These are phyloP conservation scores for Alternaria viburni DNA, from an alignment of 2,329 filamentous ascomycete genomes.

Conservation along the genomic window DNA sequence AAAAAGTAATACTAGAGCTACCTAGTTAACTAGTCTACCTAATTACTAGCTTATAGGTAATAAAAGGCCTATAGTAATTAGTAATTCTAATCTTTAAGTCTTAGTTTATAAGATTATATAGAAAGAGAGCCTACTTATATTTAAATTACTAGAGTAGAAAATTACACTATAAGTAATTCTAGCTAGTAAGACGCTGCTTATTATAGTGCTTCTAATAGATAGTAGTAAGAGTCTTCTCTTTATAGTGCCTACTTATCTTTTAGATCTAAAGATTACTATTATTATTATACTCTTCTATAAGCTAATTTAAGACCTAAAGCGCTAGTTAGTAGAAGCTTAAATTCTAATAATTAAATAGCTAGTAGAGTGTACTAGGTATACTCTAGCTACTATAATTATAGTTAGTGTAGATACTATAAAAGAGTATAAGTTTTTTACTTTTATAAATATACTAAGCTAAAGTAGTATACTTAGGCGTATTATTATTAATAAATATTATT, in stretches of 20 bases:
- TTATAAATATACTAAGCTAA: conserved; percentile 9
- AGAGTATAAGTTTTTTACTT: conserved; percentile 14
- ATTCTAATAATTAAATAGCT: no score
- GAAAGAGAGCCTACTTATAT: no score
- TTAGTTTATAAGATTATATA: no score
- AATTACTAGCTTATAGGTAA: no score
- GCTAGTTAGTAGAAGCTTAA: no score
- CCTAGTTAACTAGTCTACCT: no score
- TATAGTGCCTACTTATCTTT: conserved; percentile 18
- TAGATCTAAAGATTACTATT: conserved; percentile 19
- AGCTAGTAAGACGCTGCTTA: no score
- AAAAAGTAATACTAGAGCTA: no score
- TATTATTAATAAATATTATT: conserved; percentile 25
- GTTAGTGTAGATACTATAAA: conserved; percentile 12
- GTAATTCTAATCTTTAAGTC: no score
- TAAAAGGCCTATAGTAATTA: no score
- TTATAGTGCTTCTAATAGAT: conserved; percentile 21
- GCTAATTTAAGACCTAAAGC: conserved; percentile 15
- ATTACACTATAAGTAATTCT: no score
- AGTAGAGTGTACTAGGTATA: conserved; percentile 8
- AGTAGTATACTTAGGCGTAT: conserved; percentile 16
- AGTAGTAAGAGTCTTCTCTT: conserved; percentile 35
- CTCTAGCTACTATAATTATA: conserved; percentile 16
- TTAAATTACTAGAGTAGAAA: no score
- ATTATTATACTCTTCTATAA: conserved; percentile 24